These are phyloP conservation scores for Alternaria sp. DNA, from an alignment of 2,329 filamentous ascomycete genomes.

Conservation along the genomic window DNA sequence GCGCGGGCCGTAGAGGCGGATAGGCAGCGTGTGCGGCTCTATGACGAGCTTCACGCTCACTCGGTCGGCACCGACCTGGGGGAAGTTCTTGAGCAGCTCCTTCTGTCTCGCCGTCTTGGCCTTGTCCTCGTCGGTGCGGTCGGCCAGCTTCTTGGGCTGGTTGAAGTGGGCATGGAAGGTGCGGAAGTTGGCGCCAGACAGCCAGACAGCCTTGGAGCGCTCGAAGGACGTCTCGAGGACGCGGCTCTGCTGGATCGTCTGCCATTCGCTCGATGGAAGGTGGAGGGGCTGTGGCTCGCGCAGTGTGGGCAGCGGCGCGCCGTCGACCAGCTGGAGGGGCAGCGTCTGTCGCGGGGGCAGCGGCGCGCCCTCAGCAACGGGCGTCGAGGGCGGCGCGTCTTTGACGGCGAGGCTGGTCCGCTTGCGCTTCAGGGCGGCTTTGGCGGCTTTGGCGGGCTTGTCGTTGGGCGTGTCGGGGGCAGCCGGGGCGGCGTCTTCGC, in stretches of 20 bases:
- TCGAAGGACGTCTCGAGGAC: conserved; percentile 75
- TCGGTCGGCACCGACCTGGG: conserved; percentile 38
- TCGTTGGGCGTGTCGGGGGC: conserved; percentile 30
- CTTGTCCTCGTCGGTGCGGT: conserved; percentile 69
- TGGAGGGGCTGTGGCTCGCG: conserved; percentile 69
- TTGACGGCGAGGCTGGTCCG: conserved; percentile 30
- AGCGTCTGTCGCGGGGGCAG: conserved; percentile 46
- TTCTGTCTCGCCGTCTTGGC: conserved; percentile 67
- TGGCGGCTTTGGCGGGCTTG: conserved; percentile 30
- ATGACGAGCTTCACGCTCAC: conserved; percentile 63
- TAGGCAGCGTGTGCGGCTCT: conserved; percentile 81
- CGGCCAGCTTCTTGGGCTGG: conserved; percentile 52
- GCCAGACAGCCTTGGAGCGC: conserved; percentile 67
- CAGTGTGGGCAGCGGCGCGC: conserved; percentile 74
- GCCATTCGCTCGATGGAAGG: conserved; percentile 70
- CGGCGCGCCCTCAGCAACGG: conserved; percentile 22
- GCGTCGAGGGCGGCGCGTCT: conserved; percentile 34
- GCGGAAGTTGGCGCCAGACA: conserved; percentile 46
- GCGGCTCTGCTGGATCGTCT: conserved; percentile 76
- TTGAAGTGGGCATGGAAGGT: conserved; percentile 46
- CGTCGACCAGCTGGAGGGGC: conserved; percentile 68
- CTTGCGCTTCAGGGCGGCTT: conserved; percentile 44
- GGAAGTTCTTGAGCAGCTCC: conserved; percentile 46
- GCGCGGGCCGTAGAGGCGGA: conserved; percentile 49
- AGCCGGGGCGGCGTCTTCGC: conserved; percentile 39